Base-by-base conservation (phyloP, 73 alveolate genomes). In the Paramecium primaurelia region DNA sequence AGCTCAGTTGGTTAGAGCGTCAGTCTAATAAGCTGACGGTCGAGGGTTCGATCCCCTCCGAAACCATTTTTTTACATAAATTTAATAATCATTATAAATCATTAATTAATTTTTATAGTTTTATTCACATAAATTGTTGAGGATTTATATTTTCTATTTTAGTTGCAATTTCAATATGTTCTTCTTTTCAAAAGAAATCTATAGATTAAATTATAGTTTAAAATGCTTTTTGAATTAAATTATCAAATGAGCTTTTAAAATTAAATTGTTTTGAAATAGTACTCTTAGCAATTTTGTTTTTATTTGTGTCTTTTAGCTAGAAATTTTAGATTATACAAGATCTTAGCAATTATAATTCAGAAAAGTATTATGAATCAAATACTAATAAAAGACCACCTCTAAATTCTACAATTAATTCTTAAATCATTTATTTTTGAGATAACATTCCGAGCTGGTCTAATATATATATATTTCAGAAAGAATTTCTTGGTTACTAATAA, bases 1-100 rank as follows among this genome's bases (percentile, higher is more conserved):
- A 84, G 92, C 92, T 84, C 92, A 84, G 92, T 84, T 84, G 92
- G 92, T 84, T 84, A 84, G 92, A 84, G 92, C 92, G 84, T 84
- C 92, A 84, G 92, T 84, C 92, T 84, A 84, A 84, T 84, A 84
- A 84, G 84, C 92, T 84, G 92, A 84, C 58, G 84, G 92, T 84
- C 92, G 84, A 84, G 86, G 92, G 92, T 84, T 84, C 92, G 92
- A 84, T 51, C 92, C 92, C 92, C 86, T 59, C 84, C 84, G 92
- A 59, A 86, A 84, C 86, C 92, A 84, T 59, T 84, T 84, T 80
- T 80, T 84, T 49, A 40, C 59, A 49, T 49, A 14, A 26, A 8
- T 16, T 26, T 26, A 3, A 22, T 59, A 59, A 22, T 59, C 22
- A 59, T 59, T 49, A 49, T 49, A 49, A 49, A 59, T 59, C 77